These are phyloP conservation scores for Calophaca sinica DNA, from an alignment of 306 rosid species.

Conservation along the genomic window DNA sequence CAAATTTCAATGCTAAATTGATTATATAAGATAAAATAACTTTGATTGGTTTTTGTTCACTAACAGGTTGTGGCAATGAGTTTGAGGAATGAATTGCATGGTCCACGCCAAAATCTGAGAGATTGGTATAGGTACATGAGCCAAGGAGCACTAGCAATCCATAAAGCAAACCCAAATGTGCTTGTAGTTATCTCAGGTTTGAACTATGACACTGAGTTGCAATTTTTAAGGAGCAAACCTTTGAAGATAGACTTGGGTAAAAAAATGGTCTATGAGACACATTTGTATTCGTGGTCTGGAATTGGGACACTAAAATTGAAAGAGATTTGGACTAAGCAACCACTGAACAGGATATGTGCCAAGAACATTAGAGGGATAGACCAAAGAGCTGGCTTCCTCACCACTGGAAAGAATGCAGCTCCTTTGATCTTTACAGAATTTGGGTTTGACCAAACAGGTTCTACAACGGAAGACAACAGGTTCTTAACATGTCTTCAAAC, in stretches of 20 bases:
- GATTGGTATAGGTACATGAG: conserved; percentile 49
- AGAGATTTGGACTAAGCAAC: conserved; percentile 30
- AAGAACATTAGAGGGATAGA: background rate
- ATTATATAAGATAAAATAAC: background rate
- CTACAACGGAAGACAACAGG: conserved; percentile 42
- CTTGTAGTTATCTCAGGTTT: conserved; percentile 53
- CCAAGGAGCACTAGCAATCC: conserved; percentile 45
- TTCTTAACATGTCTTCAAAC: conserved; percentile 69
- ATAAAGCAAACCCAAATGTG: conserved; percentile 42
- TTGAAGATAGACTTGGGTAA: conserved; percentile 28
- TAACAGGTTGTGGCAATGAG: conserved; percentile 56
- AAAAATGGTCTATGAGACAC: conserved; percentile 51
- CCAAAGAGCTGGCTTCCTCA: background rate
- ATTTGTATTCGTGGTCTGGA: conserved; percentile 49
- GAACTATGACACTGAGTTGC: conserved; percentile 52
- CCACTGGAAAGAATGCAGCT: background rate
- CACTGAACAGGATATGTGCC: background rate
- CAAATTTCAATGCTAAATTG: background rate
- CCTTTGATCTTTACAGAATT: background rate
- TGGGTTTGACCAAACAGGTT: conserved; percentile 8
- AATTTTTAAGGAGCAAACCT: conserved; percentile 33
- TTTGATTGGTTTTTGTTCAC: background rate
- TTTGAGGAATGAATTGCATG: conserved; percentile 55
- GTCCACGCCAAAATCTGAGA: conserved; percentile 40
- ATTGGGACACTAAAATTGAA: conserved; percentile 23